A percentile compares a stretch with the other conserved stretches of the same genome.
phyloP scores from a whole-genome alignment of 345 rosid species.

The Pugionium cornutum region DNA sequence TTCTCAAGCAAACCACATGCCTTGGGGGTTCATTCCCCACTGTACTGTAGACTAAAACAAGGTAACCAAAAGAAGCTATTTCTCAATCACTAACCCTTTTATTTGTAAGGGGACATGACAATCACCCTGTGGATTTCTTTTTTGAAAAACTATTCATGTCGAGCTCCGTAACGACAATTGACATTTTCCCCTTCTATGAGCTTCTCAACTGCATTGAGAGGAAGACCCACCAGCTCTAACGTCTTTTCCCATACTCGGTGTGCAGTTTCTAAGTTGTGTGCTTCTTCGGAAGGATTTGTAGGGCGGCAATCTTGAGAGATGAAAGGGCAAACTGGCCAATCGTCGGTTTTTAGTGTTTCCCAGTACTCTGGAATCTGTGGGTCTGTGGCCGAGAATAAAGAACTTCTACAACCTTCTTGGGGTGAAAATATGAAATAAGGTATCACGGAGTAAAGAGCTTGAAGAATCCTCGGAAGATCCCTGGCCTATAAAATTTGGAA shows the following conservation, averaged over 20 bases:
- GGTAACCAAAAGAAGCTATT: not conserved
- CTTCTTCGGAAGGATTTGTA: slow-evolving; percentile 85
- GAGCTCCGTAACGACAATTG: slow-evolving; percentile 49
- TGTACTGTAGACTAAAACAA: slow-evolving; percentile 4
- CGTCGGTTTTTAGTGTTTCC: slow-evolving; percentile 72
- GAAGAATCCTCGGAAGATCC: slow-evolving; percentile 82
- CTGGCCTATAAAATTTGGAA: slow-evolving; percentile 63
- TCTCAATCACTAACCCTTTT: slow-evolving; percentile 27
- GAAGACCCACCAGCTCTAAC: slow-evolving; percentile 77
- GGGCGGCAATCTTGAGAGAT: slow-evolving; percentile 93
- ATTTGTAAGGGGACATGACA: slow-evolving; percentile 10
- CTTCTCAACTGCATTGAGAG: slow-evolving; percentile 73
- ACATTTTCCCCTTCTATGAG: slow-evolving; percentile 76
- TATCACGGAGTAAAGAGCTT: slow-evolving; percentile 71
- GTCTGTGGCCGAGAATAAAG: slow-evolving; percentile 93
- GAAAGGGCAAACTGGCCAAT: slow-evolving; percentile 90
- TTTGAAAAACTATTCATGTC: slow-evolving; percentile 31
- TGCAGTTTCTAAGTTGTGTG: slow-evolving; percentile 73
- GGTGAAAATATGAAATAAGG: slow-evolving; percentile 88
- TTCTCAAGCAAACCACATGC: slow-evolving; percentile 33
- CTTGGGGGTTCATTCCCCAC: slow-evolving; percentile 19
- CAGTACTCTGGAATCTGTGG: slow-evolving; percentile 91
- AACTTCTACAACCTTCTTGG: slow-evolving; percentile 91
- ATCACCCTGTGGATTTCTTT: not conserved
- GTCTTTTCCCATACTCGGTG: slow-evolving; percentile 85